Conservation (phyloP, 805 yeast genomes). For the Candida anglica region DNA sequence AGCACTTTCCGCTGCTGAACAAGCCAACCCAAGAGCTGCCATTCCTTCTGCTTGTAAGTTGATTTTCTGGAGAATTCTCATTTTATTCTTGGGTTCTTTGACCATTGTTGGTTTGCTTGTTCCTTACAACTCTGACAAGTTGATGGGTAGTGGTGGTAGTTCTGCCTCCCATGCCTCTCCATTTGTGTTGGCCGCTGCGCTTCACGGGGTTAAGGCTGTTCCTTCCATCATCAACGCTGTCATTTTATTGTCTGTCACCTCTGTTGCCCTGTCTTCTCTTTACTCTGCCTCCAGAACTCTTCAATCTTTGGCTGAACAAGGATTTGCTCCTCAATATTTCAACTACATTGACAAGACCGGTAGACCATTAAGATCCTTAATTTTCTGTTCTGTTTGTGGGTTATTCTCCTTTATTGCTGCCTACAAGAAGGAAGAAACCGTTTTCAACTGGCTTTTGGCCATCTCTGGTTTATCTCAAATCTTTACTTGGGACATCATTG, state of each 20-base stretch:
- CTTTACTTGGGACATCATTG: constrained; percentile 40
- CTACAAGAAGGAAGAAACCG: constrained; percentile 33
- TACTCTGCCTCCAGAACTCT: constrained; percentile 41
- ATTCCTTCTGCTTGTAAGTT: constrained; percentile 21
- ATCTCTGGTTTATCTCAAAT: constrained; percentile 39
- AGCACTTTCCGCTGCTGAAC: constrained; percentile 26
- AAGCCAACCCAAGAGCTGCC: constrained; percentile 20
- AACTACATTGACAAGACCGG: constrained; percentile 39
- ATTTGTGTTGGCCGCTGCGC: constrained; percentile 37
- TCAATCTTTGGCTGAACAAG: constrained; percentile 39
- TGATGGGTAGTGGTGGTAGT: constrained; percentile 18
- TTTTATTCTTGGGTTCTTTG: constrained; percentile 25
- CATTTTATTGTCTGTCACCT: constrained; percentile 37
- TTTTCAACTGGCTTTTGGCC: constrained; percentile 39
- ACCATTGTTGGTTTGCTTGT: constrained; percentile 24
- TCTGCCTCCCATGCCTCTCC: constrained; percentile 37
- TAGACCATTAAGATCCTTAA: constrained; percentile 37
- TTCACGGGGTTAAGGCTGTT: constrained; percentile 34
- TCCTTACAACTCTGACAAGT: constrained; percentile 17
- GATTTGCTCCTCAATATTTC: constrained; percentile 36
- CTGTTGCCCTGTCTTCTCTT: constrained; percentile 39
- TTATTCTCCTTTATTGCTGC: constrained; percentile 39
- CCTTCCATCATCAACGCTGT: constrained; percentile 41
- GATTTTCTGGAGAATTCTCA: constrained; percentile 20
- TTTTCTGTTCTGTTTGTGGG: constrained; percentile 30